Percentiles rank a stretch among this genome's conserved stretches.
Conservation (phyloP, 352 stramenopile genomes). For the Pythium aphanidermatum region DNA sequence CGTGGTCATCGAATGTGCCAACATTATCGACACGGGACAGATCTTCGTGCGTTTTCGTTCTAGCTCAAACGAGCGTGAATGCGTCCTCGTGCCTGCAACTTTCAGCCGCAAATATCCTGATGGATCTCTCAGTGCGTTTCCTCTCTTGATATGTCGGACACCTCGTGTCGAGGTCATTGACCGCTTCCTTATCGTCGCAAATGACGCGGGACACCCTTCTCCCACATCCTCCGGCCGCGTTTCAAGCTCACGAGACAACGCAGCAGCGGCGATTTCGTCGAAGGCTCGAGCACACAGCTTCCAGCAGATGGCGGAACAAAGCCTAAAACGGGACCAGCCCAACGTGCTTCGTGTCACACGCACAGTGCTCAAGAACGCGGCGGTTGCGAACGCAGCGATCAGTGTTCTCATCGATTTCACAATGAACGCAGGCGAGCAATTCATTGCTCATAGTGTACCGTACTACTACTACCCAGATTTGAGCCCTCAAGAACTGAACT, state of each 20-base stretch:
- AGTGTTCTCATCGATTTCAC: constrained; percentile 69
- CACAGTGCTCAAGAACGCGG: constrained; percentile 15
- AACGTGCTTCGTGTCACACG: constrained; percentile 19
- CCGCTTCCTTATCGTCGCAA: constrained; percentile 16
- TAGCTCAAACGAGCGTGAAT: constrained; percentile 52
- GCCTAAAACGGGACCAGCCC: constrained; percentile 22
- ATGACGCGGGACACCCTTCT: background rate
- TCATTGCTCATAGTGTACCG: constrained; percentile 61
- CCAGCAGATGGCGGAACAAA: constrained; percentile 53
- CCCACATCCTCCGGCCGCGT: background rate
- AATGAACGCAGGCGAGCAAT: constrained; percentile 67
- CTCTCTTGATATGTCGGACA: constrained; percentile 54
- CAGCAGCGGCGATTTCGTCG: constrained; percentile 10
- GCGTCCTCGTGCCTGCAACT: constrained; percentile 41
- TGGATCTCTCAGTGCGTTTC: constrained; percentile 38
- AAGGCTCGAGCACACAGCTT: constrained; percentile 45
- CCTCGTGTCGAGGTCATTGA: constrained; percentile 54
- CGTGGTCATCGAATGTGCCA: constrained; percentile 50
- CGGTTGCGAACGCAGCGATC: constrained; percentile 7
- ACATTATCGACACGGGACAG: constrained; percentile 66
- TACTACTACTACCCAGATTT: constrained; percentile 63
- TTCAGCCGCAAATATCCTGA: constrained; percentile 58
- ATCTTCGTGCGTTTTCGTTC: constrained; percentile 75
- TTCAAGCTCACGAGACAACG: background rate
- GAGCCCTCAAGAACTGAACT: constrained; percentile 38